Evolutionary conservation across 2,329 filamentous ascomycete genomes (phyloP), one percentile per base, ranked within the genome.

Genomic region (Penicillium sp.): DNA sequence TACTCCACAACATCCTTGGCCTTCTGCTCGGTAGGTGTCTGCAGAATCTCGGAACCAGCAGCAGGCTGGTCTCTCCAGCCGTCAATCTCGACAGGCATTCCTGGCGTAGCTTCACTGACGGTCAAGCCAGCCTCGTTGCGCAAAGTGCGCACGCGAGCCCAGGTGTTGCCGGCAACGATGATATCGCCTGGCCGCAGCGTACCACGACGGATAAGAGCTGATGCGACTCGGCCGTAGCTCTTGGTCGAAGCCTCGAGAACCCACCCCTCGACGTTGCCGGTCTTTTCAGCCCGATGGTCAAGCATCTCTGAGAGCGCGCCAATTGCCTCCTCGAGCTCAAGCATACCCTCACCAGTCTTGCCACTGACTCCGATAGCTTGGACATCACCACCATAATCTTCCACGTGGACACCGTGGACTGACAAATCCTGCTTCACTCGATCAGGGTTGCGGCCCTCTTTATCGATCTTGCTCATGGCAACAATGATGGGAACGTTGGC

Each of bases 381-480:
- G 19, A 95, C 91, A 62, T 99, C 95, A 57, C 95, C 95, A 42
- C 95, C 95, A 68, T 86, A 96, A 70, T 98, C 95, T 77, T 99
- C 95, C 54, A 99, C 89, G 66, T 96, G 90, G 29, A 99, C 87
- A 8, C 90, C 91, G 68, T 96, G 83, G 2, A 87, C 82, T 9
- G 90, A 86, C 24, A 99, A 86, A 72, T 98, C 95, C 55, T 88
- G 82, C 77, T 98, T 98, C 60, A 98, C 93, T 48, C 86, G 84
- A 43, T 97, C 89, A 11, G 92, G 78, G 51, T 91, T 86, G 5
- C 90, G 88, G 58, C 90, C 89, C 58, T 89, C 86, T 76, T 95
- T 96, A 78, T 99, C 95, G 51, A 96, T 85, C 77, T 99, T 99
- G 80, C 95, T 99, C 77, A 98, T 93, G 16, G 96, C 96, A 50